A percentile compares a stretch with the other conserved stretches of the same genome.
Evolutionary conservation across 164 flowering plant species (phyloP).

Genomic region (Kingdonia uniflora): DNA sequence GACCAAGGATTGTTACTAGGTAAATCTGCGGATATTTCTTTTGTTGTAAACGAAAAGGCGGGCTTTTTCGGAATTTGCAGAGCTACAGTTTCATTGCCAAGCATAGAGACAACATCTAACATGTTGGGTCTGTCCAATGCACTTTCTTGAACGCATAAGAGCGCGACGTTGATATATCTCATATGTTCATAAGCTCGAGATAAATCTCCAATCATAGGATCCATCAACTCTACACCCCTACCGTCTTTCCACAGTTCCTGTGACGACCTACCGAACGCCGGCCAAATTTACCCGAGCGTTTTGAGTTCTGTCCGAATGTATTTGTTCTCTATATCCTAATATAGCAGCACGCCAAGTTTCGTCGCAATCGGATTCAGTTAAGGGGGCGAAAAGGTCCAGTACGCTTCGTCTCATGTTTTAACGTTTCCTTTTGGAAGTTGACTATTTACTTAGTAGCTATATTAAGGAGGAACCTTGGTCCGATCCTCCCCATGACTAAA

Average conservation of each 20-base stretch:
- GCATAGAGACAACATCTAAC: conserved; percentile 5
- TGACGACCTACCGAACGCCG: too few species aligned
- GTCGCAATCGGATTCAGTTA: too few species aligned
- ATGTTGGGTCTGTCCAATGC: conserved; percentile 6
- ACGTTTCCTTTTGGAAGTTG: too few species aligned
- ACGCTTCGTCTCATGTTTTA: too few species aligned
- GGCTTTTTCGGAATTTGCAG: conserved; percentile 3
- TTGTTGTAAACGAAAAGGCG: background rate
- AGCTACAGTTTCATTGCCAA: conserved; percentile 2
- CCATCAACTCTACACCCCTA: conserved; percentile 1
- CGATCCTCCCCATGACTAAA: too few species aligned
- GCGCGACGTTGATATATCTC: conserved; percentile 4
- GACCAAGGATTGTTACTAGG: background rate
- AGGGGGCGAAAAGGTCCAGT: too few species aligned
- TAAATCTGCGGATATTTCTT: background rate
- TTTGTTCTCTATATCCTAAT: too few species aligned
- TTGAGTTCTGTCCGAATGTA: too few species aligned
- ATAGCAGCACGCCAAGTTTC: too few species aligned
- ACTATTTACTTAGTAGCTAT: too few species aligned
- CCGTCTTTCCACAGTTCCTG: conserved; percentile 2
- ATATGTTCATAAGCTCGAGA: background rate
- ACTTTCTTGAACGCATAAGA: conserved; percentile 7
- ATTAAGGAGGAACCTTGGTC: too few species aligned
- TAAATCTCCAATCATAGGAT: background rate
- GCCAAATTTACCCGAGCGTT: too few species aligned